Conservation (phyloP, 73 alveolate species). For the Tetrahymena thermophila region DNA sequence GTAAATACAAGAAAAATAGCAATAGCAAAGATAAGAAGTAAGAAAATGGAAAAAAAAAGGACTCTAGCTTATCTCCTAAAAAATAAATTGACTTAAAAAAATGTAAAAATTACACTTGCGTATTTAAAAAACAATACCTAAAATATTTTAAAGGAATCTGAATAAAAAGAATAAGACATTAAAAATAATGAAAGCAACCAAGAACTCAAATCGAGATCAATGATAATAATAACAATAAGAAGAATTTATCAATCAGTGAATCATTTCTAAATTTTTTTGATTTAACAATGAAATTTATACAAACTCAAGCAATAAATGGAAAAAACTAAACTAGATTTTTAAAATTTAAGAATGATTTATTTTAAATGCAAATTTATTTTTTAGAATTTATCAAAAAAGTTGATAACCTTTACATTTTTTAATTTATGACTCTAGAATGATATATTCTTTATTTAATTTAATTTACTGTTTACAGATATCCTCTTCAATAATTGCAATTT, state of each 20-base stretch:
- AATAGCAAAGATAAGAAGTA: background rate
- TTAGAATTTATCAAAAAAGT: too few relatives aligned
- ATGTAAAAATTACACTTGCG: background rate
- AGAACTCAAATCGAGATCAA: background rate
- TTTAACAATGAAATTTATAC: background rate
- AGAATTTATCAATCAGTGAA: background rate
- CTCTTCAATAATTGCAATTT: background rate
- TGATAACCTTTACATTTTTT: background rate
- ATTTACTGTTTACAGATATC: background rate
- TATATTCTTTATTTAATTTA: too few relatives aligned
- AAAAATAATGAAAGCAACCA: background rate
- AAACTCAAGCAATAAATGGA: background rate
- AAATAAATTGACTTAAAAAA: background rate
- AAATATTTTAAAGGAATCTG: background rate
- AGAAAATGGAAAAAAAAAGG: background rate
- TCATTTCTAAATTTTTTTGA: background rate
- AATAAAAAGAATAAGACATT: background rate
- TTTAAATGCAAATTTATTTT: too few relatives aligned
- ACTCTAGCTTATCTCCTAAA: background rate
- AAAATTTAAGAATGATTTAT: background rate
- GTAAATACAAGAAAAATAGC: background rate
- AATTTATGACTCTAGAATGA: too few relatives aligned
- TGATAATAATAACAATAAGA: too few relatives aligned
- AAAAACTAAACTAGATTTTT: too few relatives aligned
- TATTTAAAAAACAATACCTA: too few relatives aligned